phyloP scores from a whole-genome alignment of 2,329 filamentous ascomycete species.

The Keithomyces neogunnii region DNA sequence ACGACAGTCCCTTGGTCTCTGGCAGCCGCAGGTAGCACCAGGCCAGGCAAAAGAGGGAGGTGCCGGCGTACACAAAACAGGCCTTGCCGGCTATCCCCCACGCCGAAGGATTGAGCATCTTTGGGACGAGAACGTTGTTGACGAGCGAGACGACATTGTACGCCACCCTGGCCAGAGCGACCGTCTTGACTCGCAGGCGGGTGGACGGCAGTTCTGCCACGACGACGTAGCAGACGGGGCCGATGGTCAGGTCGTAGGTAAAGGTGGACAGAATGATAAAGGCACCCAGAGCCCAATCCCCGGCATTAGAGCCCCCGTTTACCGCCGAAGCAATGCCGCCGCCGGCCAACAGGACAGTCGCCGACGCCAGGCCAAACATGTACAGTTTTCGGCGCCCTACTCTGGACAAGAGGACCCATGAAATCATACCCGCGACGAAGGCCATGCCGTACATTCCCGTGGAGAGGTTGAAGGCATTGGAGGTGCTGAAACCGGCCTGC shows the following conservation, averaged over 20 bases:
- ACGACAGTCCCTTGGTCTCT: conserved; percentile 18
- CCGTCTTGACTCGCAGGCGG: conserved; percentile 29
- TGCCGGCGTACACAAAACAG: conserved; percentile 16
- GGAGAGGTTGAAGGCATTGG: conserved; percentile 29
- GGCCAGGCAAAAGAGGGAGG: conserved; percentile 12
- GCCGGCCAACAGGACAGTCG: conserved; percentile 23
- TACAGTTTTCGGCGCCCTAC: conserved; percentile 33
- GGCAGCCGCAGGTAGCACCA: conserved; percentile 21
- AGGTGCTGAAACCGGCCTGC: conserved; percentile 29
- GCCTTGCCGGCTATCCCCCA: conserved; percentile 18
- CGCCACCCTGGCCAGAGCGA: conserved; percentile 26
- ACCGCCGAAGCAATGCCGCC: conserved; percentile 30
- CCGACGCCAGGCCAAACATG: conserved; percentile 23
- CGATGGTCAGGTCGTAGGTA: conserved; percentile 28
- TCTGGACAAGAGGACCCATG: conserved; percentile 28
- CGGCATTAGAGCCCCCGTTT: conserved; percentile 15
- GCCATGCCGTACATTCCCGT: conserved; percentile 30
- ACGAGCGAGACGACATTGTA: conserved; percentile 16
- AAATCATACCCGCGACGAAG: conserved; percentile 30
- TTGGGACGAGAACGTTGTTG: conserved; percentile 19
- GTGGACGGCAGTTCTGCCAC: conserved; percentile 30
- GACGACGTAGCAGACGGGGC: conserved; percentile 29
- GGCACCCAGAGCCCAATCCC: conserved; percentile 26
- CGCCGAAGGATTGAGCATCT: conserved; percentile 19
- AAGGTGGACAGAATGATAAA: conserved; percentile 33